phyloP scores from a whole-genome alignment of 805 yeast genomes.

The Metschnikowia peoriensis region DNA sequence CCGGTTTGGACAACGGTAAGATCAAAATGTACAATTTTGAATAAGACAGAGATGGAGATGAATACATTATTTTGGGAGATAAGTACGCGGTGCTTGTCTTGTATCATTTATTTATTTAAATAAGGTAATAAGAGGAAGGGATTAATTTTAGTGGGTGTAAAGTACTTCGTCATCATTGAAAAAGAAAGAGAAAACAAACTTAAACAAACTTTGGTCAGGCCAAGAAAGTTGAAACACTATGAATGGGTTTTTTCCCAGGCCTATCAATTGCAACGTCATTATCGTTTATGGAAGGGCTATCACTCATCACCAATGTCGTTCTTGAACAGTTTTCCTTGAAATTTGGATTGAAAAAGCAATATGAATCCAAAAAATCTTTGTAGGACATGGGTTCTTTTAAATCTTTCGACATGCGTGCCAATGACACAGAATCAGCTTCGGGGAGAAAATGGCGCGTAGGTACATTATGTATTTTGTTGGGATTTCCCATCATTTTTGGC shows the following conservation, averaged over 20 bases:
- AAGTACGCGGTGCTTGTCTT: no score
- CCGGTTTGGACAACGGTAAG: constrained; percentile 85
- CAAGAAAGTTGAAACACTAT: constrained; percentile 17
- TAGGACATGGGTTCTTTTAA: constrained; percentile 50
- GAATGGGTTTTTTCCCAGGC: constrained; percentile 4
- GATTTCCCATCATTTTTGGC: background rate
- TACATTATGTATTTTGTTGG: background rate
- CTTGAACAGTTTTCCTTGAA: constrained; percentile 18
- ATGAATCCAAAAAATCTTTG: constrained; percentile 54
- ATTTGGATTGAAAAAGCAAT: constrained; percentile 51
- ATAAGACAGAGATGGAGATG: background rate
- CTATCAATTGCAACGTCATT: background rate
- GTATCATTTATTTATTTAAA: background rate
- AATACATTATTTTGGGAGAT: background rate
- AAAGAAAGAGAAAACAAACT: background rate
- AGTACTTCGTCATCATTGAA: background rate
- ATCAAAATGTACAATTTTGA: constrained; percentile 63
- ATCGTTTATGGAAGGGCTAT: constrained; percentile 8
- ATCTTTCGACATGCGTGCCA: constrained; percentile 2
- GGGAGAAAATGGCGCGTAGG: constrained; percentile 2
- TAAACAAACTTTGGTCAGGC: background rate
- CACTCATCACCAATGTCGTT: constrained; percentile 19
- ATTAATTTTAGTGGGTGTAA: background rate
- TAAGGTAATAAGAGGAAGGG: background rate
- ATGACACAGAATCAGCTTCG: background rate